Conservation (phyloP, 1,284 basidiomycete genomes). For the Dichomitus squalens region DNA sequence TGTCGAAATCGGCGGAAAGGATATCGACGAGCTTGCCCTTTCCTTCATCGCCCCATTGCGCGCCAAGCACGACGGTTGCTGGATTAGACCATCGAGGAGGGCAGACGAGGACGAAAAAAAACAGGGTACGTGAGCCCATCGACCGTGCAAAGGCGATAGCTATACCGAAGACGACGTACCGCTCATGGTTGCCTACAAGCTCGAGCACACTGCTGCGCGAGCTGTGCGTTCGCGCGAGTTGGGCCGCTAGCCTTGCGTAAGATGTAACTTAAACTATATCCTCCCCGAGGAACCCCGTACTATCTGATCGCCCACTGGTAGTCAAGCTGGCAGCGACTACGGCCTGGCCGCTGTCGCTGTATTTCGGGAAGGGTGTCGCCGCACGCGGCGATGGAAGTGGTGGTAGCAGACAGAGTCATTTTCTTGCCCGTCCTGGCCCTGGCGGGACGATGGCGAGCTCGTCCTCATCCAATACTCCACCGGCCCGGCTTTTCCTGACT, state of each 20-base stretch:
- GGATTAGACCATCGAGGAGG: background rate
- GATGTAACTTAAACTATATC: too few species aligned
- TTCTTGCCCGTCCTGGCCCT: background rate
- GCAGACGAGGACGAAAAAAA: background rate
- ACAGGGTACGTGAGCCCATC: background rate
- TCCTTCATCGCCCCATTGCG: conserved; percentile 96
- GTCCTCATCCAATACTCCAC: too few species aligned
- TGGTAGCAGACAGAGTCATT: conserved; percentile 3
- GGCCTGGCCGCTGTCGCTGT: background rate
- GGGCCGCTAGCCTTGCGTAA: background rate
- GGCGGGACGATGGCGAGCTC: too few species aligned
- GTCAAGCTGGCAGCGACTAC: background rate
- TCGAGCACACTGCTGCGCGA: background rate
- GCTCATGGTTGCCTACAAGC: conserved; percentile 11
- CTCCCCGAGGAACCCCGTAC: background rate
- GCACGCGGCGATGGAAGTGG: background rate
- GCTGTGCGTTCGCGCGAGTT: background rate
- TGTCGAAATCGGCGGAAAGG: conserved; percentile 83
- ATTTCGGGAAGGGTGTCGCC: background rate
- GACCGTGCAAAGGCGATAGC: background rate
- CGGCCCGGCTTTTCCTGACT: too few species aligned
- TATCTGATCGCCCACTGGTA: background rate
- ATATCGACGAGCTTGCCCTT: conserved; percentile 97
- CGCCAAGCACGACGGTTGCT: conserved; percentile 82
- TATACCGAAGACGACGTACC: conserved; percentile 4